Conservation (phyloP, 192 early-diverging fungal species). For the Linnemannia exigua region DNA sequence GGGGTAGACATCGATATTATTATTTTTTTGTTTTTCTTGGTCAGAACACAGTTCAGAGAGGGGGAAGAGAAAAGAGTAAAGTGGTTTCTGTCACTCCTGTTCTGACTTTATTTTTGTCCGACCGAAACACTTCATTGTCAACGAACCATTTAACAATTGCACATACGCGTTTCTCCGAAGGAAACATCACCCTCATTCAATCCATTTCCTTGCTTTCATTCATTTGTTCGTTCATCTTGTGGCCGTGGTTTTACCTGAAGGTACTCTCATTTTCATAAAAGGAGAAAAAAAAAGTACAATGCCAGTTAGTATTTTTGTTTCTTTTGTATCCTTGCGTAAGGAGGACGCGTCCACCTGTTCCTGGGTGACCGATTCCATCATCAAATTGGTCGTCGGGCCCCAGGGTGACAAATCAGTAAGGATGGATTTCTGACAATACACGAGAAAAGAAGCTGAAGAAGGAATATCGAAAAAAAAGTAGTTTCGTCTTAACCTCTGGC, state of each 20-base stretch:
- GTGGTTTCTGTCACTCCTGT: neutral
- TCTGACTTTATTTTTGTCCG: neutral
- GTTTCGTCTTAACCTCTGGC: neutral
- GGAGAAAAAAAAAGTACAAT: neutral
- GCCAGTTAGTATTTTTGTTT: too few relatives aligned
- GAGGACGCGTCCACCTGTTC: neutral
- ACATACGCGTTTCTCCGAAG: neutral
- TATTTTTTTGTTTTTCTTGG: neutral
- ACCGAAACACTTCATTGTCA: neutral
- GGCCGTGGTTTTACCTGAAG: neutral
- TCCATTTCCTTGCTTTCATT: too few relatives aligned
- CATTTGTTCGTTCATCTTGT: neutral
- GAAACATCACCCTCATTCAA: neutral
- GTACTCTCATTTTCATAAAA: neutral
- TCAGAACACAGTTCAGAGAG: conserved; percentile 26
- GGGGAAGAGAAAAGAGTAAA: neutral
- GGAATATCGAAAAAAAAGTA: neutral
- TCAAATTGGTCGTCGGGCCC: neutral
- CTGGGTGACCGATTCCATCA: too few relatives aligned
- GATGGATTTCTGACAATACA: neutral
- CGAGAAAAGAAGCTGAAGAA: neutral
- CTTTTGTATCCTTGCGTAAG: neutral
- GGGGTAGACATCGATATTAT: neutral
- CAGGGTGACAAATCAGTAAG: neutral
- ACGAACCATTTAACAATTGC: neutral